Percentiles rank a stretch among this genome's conserved stretches.
Conservation (phyloP, 352 stramenopile genomes). For the Peronosclerospora sorghi region DNA sequence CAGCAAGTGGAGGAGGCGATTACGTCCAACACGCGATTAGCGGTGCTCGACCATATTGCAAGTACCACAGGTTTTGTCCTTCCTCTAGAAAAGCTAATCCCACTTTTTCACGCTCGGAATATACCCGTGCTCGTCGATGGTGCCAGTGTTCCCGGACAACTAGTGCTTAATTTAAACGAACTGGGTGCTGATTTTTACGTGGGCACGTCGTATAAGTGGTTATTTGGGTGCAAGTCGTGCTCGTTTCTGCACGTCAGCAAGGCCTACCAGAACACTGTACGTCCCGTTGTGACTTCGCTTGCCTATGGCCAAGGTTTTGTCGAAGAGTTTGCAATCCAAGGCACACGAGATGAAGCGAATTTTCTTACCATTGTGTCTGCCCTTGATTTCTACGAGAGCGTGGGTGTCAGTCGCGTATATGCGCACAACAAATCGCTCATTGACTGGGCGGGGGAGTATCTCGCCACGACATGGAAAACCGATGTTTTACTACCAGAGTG, state of each 20-base stretch:
- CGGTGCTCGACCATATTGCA: slow-evolving; percentile 77
- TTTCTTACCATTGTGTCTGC: slow-evolving; percentile 75
- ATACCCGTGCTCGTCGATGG: slow-evolving; percentile 77
- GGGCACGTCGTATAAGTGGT: slow-evolving; percentile 75
- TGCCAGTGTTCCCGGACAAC: slow-evolving; percentile 59
- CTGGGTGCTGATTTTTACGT: slow-evolving; percentile 78
- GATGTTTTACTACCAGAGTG: slow-evolving; percentile 57
- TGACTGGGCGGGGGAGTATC: slow-evolving; percentile 67
- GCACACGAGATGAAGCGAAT: slow-evolving; percentile 73
- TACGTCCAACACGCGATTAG: slow-evolving; percentile 72
- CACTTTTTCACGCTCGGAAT: slow-evolving; percentile 60
- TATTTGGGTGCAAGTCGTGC: slow-evolving; percentile 79
- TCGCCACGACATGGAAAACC: slow-evolving; percentile 65
- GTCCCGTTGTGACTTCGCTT: slow-evolving; percentile 71
- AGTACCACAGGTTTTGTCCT: slow-evolving; percentile 68
- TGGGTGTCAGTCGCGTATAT: slow-evolving; percentile 60
- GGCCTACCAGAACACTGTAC: slow-evolving; percentile 60
- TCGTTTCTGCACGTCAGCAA: slow-evolving; percentile 81
- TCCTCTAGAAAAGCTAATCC: slow-evolving; percentile 73
- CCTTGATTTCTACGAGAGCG: slow-evolving; percentile 76
- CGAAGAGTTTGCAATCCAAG: slow-evolving; percentile 78
- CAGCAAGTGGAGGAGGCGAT: slow-evolving; percentile 63
- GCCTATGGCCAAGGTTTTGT: slow-evolving; percentile 72
- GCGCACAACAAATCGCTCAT: slow-evolving; percentile 79
- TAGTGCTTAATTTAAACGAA: slow-evolving; percentile 55